These are phyloP conservation scores for Nakazawaea peltata DNA, from an alignment of 805 yeast genomes.

Conservation along the genomic window DNA sequence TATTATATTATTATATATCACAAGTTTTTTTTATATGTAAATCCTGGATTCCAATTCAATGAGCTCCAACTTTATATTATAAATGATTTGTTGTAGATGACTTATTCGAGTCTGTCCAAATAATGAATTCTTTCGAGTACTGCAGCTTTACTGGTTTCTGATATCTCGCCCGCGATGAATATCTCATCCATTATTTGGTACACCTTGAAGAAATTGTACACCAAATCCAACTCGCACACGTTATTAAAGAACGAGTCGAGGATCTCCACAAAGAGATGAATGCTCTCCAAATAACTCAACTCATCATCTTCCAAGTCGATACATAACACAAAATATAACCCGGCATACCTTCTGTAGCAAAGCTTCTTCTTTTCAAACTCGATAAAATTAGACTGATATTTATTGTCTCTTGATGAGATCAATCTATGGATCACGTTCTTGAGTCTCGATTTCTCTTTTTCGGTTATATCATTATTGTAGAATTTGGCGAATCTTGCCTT, in stretches of 20 bases:
- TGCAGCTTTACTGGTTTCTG: conserved; percentile 69
- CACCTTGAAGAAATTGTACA: conserved; percentile 83
- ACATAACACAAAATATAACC: conserved; percentile 80
- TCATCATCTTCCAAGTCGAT: conserved; percentile 79
- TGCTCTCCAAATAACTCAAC: conserved; percentile 70
- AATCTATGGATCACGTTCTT: conserved; percentile 68
- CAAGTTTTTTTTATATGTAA: too few species aligned
- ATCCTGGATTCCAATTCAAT: too few species aligned
- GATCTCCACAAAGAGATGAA: conserved; percentile 84
- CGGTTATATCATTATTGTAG: conserved; percentile 32
- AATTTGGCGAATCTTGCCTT: conserved; percentile 80
- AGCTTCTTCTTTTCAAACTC: conserved; percentile 50
- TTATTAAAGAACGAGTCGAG: conserved; percentile 80
- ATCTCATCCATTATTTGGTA: conserved; percentile 81
- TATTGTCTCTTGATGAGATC: conserved; percentile 77
- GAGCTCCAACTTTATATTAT: too few species aligned
- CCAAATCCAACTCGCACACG: conserved; percentile 90
- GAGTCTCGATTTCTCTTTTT: conserved; percentile 35
- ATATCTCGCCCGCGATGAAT: conserved; percentile 84
- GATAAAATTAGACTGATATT: conserved; percentile 45
- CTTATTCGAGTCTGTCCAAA: conserved; percentile 48
- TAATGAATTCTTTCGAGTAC: conserved; percentile 57
- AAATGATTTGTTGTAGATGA: conserved; percentile 1
- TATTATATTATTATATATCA: too few species aligned
- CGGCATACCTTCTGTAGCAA: conserved; percentile 87